phyloP scores from a whole-genome alignment of 1,139 yeast genomes.

The Lodderomyces theae region DNA sequence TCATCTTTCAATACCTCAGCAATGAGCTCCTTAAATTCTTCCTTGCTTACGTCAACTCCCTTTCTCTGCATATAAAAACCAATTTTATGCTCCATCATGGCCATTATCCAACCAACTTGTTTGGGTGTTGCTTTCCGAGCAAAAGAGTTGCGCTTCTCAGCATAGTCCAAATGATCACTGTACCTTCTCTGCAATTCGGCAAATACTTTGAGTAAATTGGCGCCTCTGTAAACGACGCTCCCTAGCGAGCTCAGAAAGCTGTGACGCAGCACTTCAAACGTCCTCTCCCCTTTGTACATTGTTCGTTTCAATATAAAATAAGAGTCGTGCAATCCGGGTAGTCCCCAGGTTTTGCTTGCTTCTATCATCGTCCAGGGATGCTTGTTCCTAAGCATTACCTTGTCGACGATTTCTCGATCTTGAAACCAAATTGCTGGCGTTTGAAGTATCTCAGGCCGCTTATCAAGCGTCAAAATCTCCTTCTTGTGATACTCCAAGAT shows the following conservation, averaged over 20 bases:
- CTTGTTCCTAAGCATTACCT: conserved; percentile 13
- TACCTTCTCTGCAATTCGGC: conserved; percentile 3
- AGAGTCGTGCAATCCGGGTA: conserved; percentile 14
- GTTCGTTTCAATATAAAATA: conserved; percentile 20
- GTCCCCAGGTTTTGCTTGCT: conserved; percentile 31
- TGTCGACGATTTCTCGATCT: conserved; percentile 19
- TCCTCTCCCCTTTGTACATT: conserved; percentile 7
- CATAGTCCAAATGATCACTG: neutral
- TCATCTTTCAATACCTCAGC: conserved; percentile 3
- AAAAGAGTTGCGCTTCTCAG: conserved; percentile 3
- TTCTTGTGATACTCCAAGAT: conserved; percentile 6
- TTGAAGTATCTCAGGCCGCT: conserved; percentile 30
- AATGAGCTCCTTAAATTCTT: conserved; percentile 3
- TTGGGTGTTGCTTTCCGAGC: conserved; percentile 6
- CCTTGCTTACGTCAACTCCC: neutral
- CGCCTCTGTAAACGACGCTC: conserved; percentile 17
- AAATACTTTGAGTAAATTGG: conserved; percentile 13
- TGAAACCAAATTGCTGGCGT: conserved; percentile 10
- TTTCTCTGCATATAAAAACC: neutral
- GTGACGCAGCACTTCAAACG: conserved; percentile 18
- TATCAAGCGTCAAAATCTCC: conserved; percentile 21
- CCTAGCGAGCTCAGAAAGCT: conserved; percentile 13
- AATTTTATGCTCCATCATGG: neutral
- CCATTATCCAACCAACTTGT: conserved; percentile 7
- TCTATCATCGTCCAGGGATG: conserved; percentile 9